Conservation (phyloP, 805 yeast species). For the Suhomyces prunicola region DNA sequence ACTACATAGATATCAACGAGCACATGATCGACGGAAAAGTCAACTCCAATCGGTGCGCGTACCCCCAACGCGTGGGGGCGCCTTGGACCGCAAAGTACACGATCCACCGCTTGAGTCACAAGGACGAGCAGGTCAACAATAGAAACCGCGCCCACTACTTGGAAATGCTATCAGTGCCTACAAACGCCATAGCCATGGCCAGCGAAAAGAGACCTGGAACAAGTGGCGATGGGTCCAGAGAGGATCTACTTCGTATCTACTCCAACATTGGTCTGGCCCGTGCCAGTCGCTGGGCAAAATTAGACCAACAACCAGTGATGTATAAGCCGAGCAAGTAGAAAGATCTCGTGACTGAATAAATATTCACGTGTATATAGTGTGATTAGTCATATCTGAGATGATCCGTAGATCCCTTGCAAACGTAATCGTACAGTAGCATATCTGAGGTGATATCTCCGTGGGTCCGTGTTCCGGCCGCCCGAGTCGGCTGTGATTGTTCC, state of each 20-base stretch:
- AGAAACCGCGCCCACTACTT: slow-evolving; percentile 5
- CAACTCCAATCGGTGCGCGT: slow-evolving; percentile 15
- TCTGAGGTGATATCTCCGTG: neutral
- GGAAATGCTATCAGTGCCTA: slow-evolving; percentile 6
- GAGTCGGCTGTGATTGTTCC: neutral
- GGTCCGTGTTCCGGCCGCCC: slow-evolving; percentile 1
- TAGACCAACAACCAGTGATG: slow-evolving; percentile 20
- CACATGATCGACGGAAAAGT: slow-evolving; percentile 16
- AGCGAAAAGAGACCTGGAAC: neutral
- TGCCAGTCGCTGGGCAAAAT: slow-evolving; percentile 21
- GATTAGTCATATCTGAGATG: neutral
- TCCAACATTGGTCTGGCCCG: slow-evolving; percentile 27
- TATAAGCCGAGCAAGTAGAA: slow-evolving; percentile 6
- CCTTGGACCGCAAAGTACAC: slow-evolving; percentile 21
- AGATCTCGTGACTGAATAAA: neutral
- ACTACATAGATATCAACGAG: slow-evolving; percentile 19
- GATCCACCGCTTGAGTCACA: slow-evolving; percentile 5
- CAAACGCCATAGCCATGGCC: slow-evolving; percentile 3
- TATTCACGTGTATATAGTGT: neutral
- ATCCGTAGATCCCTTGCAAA: neutral
- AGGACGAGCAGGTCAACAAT: neutral
- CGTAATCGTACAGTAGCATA: neutral
- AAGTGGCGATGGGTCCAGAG: slow-evolving; percentile 1
- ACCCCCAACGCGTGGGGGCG: slow-evolving; percentile 21
- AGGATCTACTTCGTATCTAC: slow-evolving; percentile 19